Evolutionary conservation across 2,329 filamentous ascomycete species (phyloP), one percentile per base, ranked within the genome.

Genomic region (Sporothrix sp.): DNA sequence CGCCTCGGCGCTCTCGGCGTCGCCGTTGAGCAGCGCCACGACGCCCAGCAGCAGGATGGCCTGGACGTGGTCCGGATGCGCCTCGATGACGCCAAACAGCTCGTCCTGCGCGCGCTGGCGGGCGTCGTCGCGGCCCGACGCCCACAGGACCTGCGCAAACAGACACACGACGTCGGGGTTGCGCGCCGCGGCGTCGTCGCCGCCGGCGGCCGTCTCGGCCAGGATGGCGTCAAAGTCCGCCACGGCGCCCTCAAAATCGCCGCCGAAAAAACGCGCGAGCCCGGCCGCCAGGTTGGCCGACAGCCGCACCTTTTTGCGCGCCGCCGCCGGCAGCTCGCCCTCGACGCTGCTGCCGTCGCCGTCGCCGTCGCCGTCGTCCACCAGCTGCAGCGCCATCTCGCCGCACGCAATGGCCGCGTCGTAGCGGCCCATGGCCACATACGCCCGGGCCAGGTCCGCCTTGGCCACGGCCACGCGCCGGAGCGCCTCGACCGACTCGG

Each of bases 61-160:
- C 55, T 83, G 84, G 1, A 95, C 78, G 58, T 97, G 89, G 1
- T 82, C 78, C 0, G 87, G 79, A 45, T 85, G 70, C 46, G 72
- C 75, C 59, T 90, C 87, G 11, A 95, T 82, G 32, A 85, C 82
- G 13, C 82, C 82, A 60, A 95, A 91, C 1, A 98, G 74, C 56
- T 87, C 79, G 48, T 85, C 81, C 3, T 88, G 78, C 14, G 91
- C 90, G 54, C 85, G 81, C 45, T 83, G 79, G 42, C 84, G 80
- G 50, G 90, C 85, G 1, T 82, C 75, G 7, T 84, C 79, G 0
- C 82, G 81, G 8, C 87, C 89, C 57, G 87, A 88, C 0, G 90
- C 90, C 91, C 93, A 98, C 0, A 97, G 75, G 0, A 97, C 86
- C 66, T 97, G 88, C 0, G 90, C 86, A 11, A 97, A 73, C 11